A percentile compares a stretch with the other conserved stretches of the same genome.
These are phyloP conservation scores for Triticum monococcum DNA, from an alignment of 176 grass and related monocot genomes.

Conservation along the genomic window DNA sequence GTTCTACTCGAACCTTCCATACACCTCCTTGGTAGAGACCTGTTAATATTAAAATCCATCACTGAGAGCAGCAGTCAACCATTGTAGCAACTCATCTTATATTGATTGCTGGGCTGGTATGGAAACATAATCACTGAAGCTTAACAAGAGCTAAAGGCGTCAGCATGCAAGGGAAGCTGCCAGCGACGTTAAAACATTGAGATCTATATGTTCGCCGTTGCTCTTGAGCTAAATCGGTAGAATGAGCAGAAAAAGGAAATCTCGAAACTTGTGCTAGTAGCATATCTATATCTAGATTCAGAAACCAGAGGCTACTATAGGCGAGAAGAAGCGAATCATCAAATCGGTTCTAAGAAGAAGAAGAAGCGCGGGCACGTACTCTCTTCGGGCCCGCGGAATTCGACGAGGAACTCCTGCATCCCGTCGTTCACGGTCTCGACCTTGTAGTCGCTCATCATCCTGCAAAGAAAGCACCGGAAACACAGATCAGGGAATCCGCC, in stretches of 20 bases:
- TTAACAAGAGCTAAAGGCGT: not conserved
- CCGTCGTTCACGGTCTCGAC: constrained; percentile 97
- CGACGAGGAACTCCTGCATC: constrained; percentile 96
- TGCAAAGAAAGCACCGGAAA: not conserved
- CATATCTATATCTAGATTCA: constrained; percentile 13
- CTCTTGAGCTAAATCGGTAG: not conserved
- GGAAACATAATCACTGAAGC: not conserved
- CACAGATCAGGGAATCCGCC: not conserved
- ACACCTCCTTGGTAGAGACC: constrained; percentile 93
- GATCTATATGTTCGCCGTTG: not conserved
- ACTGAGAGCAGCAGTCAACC: not conserved
- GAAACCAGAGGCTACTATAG: not conserved
- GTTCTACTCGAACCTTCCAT: constrained; percentile 86
- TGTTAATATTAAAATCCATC: constrained; percentile 33
- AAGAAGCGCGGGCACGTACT: constrained; percentile 33
- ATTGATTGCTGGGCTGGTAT: not conserved
- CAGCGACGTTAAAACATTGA: not conserved
- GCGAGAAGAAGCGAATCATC: not conserved
- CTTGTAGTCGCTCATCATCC: constrained; percentile 99
- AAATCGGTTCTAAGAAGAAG: not conserved
- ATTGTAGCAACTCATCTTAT: not conserved
- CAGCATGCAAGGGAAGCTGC: too few species aligned
- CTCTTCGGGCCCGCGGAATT: constrained; percentile 79
- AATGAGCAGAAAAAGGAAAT: not conserved
- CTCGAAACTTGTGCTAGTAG: not conserved